Evolutionary conservation across 2,329 filamentous ascomycete species (phyloP), one percentile per base, ranked within the genome.

Genomic region (Leptographium radiaticola): DNA sequence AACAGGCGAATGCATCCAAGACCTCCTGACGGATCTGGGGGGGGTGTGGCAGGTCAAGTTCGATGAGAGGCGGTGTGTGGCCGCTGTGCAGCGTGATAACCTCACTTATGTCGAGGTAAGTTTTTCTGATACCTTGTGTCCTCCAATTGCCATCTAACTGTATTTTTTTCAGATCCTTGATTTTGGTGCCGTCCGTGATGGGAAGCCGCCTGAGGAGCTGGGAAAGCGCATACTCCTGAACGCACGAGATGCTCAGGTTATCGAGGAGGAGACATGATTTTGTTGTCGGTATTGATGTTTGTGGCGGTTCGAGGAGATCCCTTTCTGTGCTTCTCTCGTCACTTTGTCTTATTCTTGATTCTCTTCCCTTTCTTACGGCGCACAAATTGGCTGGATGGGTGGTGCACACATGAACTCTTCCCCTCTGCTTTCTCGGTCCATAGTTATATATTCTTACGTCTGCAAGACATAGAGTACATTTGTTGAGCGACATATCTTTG

Each of bases 31-130:
- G 15, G 90, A 96, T 64, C 76, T 98, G 39, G 91, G 85, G 60
- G 90, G 91, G n/a, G 93, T 98, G 9, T 98, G 93, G 93, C 93
- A 98, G 71, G 93, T 98, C 63, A 93, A 93, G 64, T 98, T 98
- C 70, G 90, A 98, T 64, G 89, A 94, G 65, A 79, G 93, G 60
- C 80, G 91, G 66, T 98, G 93, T 67, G 93, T 98, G 55, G 93
- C 93, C 56, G 93, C 93, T 46, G 93, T 98, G 54, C 93, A 98
- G 73, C 81, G 93, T 54, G 89, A 95, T 60, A 84, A 83, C 62
- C 71, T 95, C 62, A 98, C 93, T 20, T 98, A 95, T 67, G 89
- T 98, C 55, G 93, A 98, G 81, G 93, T 95, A 68, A 72, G 82
- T 33, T 39, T 43, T 6, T n/a, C 2, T 49, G 36, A 20, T 2